Evolutionary conservation across 495 filamentous ascomycete species (phyloP).

Genomic region (Penicillium chermesinum): DNA sequence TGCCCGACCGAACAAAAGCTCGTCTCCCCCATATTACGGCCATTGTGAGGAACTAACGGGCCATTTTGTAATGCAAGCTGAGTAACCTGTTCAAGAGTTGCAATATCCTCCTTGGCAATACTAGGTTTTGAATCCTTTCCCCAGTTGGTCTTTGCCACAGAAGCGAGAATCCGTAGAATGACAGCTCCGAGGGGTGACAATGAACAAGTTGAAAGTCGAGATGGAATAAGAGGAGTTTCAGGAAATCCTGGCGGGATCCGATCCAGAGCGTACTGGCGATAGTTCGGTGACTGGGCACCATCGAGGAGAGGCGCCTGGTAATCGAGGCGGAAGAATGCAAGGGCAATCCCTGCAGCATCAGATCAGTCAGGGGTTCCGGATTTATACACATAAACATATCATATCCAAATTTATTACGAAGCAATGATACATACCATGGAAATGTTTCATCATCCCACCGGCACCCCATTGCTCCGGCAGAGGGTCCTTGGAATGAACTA

Average conservation of each 20-base stretch:
- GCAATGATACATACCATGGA: slow-evolving; percentile 21
- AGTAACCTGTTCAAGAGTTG: slow-evolving; percentile 25
- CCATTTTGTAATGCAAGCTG: slow-evolving; percentile 31
- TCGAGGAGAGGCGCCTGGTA: slow-evolving; percentile 27
- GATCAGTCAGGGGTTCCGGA: too few relatives aligned
- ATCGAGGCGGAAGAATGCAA: slow-evolving; percentile 35
- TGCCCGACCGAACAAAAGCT: slow-evolving; percentile 40
- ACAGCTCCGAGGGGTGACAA: slow-evolving; percentile 26
- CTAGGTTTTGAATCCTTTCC: background rate
- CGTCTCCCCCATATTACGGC: slow-evolving; percentile 35
- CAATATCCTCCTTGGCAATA: slow-evolving; percentile 22
- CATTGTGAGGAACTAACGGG: slow-evolving; percentile 25
- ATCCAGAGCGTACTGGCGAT: slow-evolving; percentile 24
- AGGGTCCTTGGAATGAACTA: slow-evolving; percentile 21
- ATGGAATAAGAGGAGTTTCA: slow-evolving; percentile 22
- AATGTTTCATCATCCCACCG: slow-evolving; percentile 26
- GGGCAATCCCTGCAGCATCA: slow-evolving; percentile 28
- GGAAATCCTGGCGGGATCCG: slow-evolving; percentile 25
- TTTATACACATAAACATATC: background rate
- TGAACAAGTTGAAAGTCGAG: slow-evolving; percentile 31
- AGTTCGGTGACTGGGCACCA: slow-evolving; percentile 13
- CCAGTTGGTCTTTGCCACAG: slow-evolving; percentile 10
- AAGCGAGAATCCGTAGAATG: slow-evolving; percentile 21
- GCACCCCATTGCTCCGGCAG: slow-evolving; percentile 20
- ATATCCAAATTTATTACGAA: background rate